Evolutionary conservation across 225 moss, liverwort and hornwort genomes (phyloP).

Genomic region (Pleurozium schreberi): DNA sequence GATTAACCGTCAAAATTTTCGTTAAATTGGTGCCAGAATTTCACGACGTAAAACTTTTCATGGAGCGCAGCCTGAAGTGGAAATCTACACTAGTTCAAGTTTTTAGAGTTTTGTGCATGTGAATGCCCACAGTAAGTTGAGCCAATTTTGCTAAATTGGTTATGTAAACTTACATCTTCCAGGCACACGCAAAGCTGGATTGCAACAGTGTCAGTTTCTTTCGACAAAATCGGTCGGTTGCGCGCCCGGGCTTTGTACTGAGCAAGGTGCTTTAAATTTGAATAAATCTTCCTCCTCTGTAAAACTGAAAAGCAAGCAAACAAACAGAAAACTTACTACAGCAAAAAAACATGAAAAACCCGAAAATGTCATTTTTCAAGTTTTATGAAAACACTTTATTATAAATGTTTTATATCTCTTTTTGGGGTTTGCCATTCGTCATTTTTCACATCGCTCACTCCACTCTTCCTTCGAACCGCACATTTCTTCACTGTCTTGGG

Average conservation of each 20-base stretch:
- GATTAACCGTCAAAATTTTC: not conserved
- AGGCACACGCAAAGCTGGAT: not conserved
- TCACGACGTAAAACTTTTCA: too few species aligned
- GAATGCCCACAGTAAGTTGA: not conserved
- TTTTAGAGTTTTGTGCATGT: not conserved
- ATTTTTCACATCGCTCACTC: not conserved
- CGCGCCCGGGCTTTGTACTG: not conserved
- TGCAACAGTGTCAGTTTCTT: not conserved
- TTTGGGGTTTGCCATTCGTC: not conserved
- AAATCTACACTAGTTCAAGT: too few species aligned
- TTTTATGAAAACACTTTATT: not conserved
- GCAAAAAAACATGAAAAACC: not conserved
- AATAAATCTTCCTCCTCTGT: too few species aligned
- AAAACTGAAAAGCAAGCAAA: too few species aligned
- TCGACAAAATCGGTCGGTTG: not conserved
- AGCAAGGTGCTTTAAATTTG: not conserved
- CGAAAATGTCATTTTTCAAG: too few species aligned
- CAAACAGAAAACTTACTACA: not conserved
- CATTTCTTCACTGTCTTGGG: too few species aligned
- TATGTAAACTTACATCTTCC: not conserved
- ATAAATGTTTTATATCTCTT: too few species aligned
- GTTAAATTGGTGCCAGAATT: not conserved
- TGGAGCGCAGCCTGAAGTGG: too few species aligned
- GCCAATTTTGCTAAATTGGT: not conserved
- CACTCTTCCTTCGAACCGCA: too few species aligned